phyloP scores from a whole-genome alignment of 2,329 filamentous ascomycete genomes.

The Chalaropsis thielavioides region DNA sequence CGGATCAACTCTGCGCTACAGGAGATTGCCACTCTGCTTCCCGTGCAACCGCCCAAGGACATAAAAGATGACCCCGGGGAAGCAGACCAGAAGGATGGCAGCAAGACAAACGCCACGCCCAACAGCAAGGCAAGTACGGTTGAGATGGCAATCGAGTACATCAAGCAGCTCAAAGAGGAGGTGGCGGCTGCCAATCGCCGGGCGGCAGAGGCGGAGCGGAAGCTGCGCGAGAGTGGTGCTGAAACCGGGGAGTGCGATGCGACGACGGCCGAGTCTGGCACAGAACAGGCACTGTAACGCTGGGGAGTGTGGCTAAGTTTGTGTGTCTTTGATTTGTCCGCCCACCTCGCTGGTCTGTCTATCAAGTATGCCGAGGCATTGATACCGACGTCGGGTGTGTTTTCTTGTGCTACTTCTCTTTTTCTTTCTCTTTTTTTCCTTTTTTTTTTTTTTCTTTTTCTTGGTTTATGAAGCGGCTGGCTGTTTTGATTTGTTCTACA shows the following conservation, averaged over 20 bases:
- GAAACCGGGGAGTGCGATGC: conserved; percentile 23
- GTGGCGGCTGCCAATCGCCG: conserved; percentile 48
- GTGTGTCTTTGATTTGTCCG: too few relatives aligned
- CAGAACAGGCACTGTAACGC: not conserved
- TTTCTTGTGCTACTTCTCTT: not conserved
- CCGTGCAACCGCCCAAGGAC: conserved; percentile 36
- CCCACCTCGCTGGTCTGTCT: too few relatives aligned
- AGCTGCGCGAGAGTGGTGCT: conserved; percentile 27
- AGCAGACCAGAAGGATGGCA: conserved; percentile 33
- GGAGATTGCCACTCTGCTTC: conserved; percentile 79
- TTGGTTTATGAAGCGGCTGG: not conserved
- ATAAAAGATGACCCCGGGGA: conserved; percentile 32
- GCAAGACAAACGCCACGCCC: conserved; percentile 31
- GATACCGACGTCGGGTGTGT: too few relatives aligned
- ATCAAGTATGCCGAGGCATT: too few relatives aligned
- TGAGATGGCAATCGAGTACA: conserved; percentile 93
- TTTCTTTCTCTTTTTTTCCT: not conserved
- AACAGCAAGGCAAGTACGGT: conserved; percentile 94
- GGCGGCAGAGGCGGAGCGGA: conserved; percentile 51
- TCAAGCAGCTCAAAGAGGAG: conserved; percentile 68
- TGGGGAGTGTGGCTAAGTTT: not conserved
- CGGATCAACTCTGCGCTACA: conserved; percentile 88
- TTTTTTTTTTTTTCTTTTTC: not conserved
- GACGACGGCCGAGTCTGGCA: conserved; percentile 22
- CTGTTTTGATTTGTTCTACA: not conserved